Conservation (phyloP, 2,329 filamentous ascomycete genomes). For the Clarireedia hainanense region DNA sequence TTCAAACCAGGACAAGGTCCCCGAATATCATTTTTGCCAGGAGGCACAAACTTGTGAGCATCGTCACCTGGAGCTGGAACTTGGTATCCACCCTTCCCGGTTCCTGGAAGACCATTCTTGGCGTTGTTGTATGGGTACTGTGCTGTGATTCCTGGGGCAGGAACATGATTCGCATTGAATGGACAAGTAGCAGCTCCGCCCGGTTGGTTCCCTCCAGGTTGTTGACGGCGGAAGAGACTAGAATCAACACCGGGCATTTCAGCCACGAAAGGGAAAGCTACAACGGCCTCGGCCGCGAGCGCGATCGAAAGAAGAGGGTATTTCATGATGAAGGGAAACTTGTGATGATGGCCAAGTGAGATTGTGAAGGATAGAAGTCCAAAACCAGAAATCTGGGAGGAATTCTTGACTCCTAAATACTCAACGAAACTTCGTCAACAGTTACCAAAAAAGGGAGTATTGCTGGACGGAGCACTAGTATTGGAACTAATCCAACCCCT, state of each 20-base stretch:
- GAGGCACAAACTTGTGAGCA: conserved; percentile 18
- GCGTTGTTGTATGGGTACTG: conserved; percentile 1
- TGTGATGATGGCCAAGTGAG: background rate
- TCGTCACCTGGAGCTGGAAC: conserved; percentile 34
- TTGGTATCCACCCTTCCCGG: conserved; percentile 34
- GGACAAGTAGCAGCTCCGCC: background rate
- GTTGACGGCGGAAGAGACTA: conserved; percentile 23
- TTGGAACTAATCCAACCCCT: too few relatives aligned
- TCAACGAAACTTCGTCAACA: too few relatives aligned
- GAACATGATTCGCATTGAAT: background rate
- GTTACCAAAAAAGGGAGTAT: too few relatives aligned
- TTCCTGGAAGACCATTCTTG: conserved; percentile 27
- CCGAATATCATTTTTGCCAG: conserved; percentile 7
- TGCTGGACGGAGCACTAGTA: too few relatives aligned
- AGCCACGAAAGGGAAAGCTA: conserved; percentile 34
- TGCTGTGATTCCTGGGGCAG: background rate
- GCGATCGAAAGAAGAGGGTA: background rate
- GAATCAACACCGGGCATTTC: conserved; percentile 31
- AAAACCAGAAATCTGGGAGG: too few relatives aligned
- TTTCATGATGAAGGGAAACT: background rate
- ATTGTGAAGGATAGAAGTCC: background rate
- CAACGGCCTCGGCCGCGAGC: conserved; percentile 11
- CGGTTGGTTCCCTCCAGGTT: background rate
- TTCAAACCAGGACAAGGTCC: conserved; percentile 33
- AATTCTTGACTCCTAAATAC: too few relatives aligned